These are phyloP conservation scores for Solanum sejunctum DNA, from an alignment of 257 asterid species.

Conservation along the genomic window DNA sequence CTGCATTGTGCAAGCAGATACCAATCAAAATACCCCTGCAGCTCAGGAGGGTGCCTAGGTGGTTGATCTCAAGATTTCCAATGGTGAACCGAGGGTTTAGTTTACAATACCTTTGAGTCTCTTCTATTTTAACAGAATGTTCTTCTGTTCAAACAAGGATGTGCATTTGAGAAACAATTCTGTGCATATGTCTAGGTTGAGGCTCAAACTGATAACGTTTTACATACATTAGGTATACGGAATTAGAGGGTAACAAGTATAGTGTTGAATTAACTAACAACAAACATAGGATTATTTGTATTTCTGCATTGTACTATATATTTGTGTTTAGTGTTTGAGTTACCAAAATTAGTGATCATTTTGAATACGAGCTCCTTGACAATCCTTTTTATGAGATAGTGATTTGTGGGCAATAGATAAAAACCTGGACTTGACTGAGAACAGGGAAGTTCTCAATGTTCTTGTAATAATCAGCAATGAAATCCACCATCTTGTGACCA, in stretches of 20 bases:
- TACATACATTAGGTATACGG: too few species aligned
- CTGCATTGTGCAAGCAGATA: neutral
- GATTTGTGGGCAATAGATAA: neutral
- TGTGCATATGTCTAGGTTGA: too few species aligned
- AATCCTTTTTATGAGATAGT: neutral
- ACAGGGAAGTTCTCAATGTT: conserved; percentile 71
- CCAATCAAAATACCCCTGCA: neutral
- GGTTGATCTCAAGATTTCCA: neutral
- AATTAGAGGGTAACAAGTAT: too few species aligned
- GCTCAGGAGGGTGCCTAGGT: neutral
- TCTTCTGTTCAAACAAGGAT: too few species aligned
- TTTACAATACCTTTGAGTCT: neutral
- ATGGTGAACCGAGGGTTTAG: neutral
- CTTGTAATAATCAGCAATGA: conserved; percentile 90
- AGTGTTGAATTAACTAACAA: too few species aligned
- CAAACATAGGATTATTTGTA: neutral
- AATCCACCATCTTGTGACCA: conserved; percentile 91
- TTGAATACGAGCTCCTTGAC: neutral
- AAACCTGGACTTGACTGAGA: conserved; percentile 95
- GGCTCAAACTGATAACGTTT: too few species aligned
- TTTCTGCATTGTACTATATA: neutral
- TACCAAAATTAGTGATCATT: neutral
- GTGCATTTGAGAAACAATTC: too few species aligned
- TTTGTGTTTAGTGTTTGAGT: too few species aligned
- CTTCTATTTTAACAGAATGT: neutral